Evolutionary conservation across 306 rosid species (phyloP), one percentile per base, ranked within the genome.

Genomic region (Castanea mollissima): DNA sequence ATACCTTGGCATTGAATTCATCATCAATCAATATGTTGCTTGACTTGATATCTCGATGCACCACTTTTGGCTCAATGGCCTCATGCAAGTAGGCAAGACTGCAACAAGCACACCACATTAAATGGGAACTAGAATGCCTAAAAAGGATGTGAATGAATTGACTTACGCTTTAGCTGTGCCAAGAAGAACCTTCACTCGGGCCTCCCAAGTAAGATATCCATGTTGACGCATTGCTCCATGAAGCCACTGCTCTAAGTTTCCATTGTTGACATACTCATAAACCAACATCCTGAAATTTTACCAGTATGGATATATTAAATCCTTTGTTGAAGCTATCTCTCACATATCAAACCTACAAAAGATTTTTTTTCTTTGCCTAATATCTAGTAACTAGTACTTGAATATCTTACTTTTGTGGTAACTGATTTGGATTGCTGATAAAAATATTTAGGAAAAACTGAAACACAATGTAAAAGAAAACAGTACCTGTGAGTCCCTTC

Each of bases 161-260:
- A 78, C 98, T 87, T 82, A 94, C 98, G 97, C 98, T 88, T 94
- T 94, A 63, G 97, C 98, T 1, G 97, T 94, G 84, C 98, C 98
- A 27, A 92, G 90, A 80, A 94, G 89, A 86, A 94, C 81, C 91
- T 92, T 94, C 75, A 85, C 89, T 12, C 98, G 94, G 19, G 98
- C 97, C 82, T 94, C 97, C 98, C 98, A 94, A 18, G 98, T 94
- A 73, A 94, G 98, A 87, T 92, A 91, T 51, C 92, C 97, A 83
- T 94, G 94, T 74, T 92, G 94, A 59, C 93, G 93, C 98, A 94
- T 92, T 21, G 92, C 98, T 84, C 94, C 97, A 78, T 94, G 98
- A 75, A 94, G 94, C 98, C 98, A 94, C 77, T 91, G 97, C 83
- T 94, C 98, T 79, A 94, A 85, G 84, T 92, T 94, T 88, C 98